Base-by-base conservation (phyloP, 805 yeast genomes). In the Naumovozyma castellii region DNA sequence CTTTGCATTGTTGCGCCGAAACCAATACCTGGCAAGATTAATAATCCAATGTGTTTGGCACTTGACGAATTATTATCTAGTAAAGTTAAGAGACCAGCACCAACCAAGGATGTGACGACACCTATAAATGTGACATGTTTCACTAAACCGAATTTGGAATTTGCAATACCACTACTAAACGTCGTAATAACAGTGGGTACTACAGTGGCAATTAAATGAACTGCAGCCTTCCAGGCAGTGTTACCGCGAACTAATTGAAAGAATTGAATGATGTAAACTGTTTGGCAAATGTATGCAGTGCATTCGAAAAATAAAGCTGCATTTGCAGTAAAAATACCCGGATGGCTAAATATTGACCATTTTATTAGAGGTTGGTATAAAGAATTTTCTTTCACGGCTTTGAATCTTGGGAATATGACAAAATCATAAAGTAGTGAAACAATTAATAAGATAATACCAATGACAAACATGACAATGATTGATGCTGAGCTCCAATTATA, bases 401-500 rank as follows among this genome's bases (percentile, higher is more conserved):
- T 29, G 13, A 48, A 39, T 17, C 38, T 41, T 3, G 48, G 48
- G 35, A 52, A 49, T 5, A 54, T 14, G 13, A 40, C 36, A 34
- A 49, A 50, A 35, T 80, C 84, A 20, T 72, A 65, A 2, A 74
- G 17, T 6, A 76, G 29, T 40, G 80, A 78, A 0, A 52, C 43
- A 1, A 68, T 42, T 17, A 72, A 61, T 18, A 66, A 58, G 0
- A 56, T 39, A 1, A 64, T 70, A 18, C 79, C 78, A 30, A 72
- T 44, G 3, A 59, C 54, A 31, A 74, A 53, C 57, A 71, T 57
- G 5, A 60, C 39, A 10, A 74, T 68, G 13, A 66, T 65, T 16
- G 61, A 42, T 2, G 69, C 56, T 12, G 70, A 71, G 47, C 67
- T 48, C 87, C 87, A 81, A 0, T 63, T 54, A 51, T 68, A 77